Percentiles rank a stretch among this genome's conserved stretches.
Conservation (phyloP, 257 asterid genomes). For the Plantago ovata region DNA sequence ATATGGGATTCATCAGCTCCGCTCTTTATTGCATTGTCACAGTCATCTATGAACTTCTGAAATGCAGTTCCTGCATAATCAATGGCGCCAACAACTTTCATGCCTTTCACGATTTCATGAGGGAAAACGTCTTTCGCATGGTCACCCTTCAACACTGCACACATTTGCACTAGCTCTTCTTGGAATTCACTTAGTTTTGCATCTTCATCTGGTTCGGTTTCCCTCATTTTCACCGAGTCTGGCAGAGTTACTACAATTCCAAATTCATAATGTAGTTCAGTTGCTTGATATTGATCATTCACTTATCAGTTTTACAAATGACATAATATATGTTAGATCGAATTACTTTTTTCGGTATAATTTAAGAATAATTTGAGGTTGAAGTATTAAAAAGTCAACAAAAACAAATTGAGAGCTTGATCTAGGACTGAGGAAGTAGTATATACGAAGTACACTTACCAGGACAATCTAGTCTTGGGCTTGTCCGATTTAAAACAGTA, state of each 20-base stretch:
- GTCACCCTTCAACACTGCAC: constrained; percentile 68
- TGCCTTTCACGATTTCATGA: constrained; percentile 35
- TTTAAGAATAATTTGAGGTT: too few species aligned
- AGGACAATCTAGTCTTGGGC: constrained; percentile 68
- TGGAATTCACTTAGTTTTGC: constrained; percentile 63
- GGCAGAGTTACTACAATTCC: constrained; percentile 41
- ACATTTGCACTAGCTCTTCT: constrained; percentile 62
- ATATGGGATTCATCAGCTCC: constrained; percentile 59
- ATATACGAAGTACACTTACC: constrained; percentile 24
- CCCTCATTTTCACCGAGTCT: constrained; percentile 49
- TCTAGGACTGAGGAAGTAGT: too few species aligned
- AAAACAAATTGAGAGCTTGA: too few species aligned
- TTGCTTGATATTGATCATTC: background rate
- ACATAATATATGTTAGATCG: too few species aligned
- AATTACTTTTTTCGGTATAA: too few species aligned
- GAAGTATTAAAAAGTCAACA: too few species aligned
- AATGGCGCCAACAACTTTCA: constrained; percentile 60
- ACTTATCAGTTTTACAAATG: too few species aligned
- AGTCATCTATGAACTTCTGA: constrained; percentile 48
- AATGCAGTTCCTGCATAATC: constrained; percentile 50
- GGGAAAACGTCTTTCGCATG: constrained; percentile 38
- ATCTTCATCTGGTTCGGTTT: constrained; percentile 45
- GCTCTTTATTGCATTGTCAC: constrained; percentile 34
- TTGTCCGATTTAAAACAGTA: constrained; percentile 35
- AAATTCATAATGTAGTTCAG: background rate